phyloP scores from a whole-genome alignment of 2,329 filamentous ascomycete genomes.

The Zasmidium citrigriseum region DNA sequence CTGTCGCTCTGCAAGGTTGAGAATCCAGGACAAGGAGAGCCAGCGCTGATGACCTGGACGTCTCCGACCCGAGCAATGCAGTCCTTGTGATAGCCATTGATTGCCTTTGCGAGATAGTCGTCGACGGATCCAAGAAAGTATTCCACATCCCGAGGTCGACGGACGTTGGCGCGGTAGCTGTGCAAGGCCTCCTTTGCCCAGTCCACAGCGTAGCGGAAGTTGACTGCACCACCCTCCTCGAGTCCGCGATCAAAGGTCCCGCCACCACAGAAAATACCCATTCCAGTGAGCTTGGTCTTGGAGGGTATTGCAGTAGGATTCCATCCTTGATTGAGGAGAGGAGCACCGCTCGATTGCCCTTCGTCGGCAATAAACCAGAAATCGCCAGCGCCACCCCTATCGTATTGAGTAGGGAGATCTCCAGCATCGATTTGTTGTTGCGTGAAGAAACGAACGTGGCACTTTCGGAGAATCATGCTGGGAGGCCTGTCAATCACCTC shows the following conservation, averaged over 20 bases:
- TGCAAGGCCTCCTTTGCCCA: conserved; percentile 64
- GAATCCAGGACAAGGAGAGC: conserved; percentile 78
- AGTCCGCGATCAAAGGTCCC: conserved; percentile 77
- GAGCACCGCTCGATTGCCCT: background rate
- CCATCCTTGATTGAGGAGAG: conserved; percentile 51
- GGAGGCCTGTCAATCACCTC: conserved; percentile 37
- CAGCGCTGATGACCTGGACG: conserved; percentile 70
- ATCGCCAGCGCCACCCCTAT: conserved; percentile 64
- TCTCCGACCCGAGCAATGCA: conserved; percentile 61
- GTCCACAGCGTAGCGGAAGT: conserved; percentile 70
- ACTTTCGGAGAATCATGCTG: conserved; percentile 55
- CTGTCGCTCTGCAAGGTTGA: conserved; percentile 63
- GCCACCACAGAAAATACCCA: conserved; percentile 77
- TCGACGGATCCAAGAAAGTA: conserved; percentile 74
- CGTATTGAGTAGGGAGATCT: conserved; percentile 63
- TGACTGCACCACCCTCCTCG: conserved; percentile 67
- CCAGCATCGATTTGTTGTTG: conserved; percentile 29
- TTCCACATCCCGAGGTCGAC: conserved; percentile 43
- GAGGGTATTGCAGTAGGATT: background rate
- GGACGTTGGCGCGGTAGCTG: conserved; percentile 70
- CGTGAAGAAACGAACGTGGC: conserved; percentile 59
- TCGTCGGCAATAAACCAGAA: conserved; percentile 54
- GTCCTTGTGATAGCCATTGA: conserved; percentile 48
- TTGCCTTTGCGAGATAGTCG: conserved; percentile 59
- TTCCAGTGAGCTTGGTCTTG: conserved; percentile 40